Evolutionary conservation across 2,329 filamentous ascomycete species (phyloP).

Genomic region (Eutypella sp.): DNA sequence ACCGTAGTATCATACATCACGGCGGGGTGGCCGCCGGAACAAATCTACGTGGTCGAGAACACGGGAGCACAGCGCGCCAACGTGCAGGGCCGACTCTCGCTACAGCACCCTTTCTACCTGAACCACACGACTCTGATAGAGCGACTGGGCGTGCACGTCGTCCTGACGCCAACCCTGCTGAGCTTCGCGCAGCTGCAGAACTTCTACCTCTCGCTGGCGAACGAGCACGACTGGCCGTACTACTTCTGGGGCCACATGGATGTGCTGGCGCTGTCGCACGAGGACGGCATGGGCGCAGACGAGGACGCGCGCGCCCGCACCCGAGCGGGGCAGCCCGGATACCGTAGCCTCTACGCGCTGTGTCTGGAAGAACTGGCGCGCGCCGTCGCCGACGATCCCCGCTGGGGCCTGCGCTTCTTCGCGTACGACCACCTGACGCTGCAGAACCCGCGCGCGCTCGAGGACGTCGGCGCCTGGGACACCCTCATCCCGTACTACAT

Average conservation of each 20-base stretch:
- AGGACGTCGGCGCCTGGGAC: conserved; percentile 52
- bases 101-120: conserved; percentile 53
- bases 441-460: conserved; percentile 48
- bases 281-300: conserved; percentile 33
- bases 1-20: conserved; percentile 53
- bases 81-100: conserved; percentile 37
- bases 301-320: conserved; percentile 16
- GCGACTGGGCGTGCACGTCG: conserved; percentile 47
- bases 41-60: conserved; percentile 57
- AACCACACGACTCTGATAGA: conserved; percentile 45
- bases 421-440: conserved; percentile 54
- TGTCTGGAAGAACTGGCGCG: conserved; percentile 31
- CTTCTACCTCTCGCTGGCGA: conserved; percentile 43
- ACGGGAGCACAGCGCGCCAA: conserved; percentile 53
- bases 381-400: conserved; percentile 25
- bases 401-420: conserved; percentile 52
- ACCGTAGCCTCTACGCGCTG: conserved; percentile 37
- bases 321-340: conserved; percentile 28
- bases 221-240: conserved; percentile 38
- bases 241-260: conserved; percentile 58
- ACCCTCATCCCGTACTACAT: conserved; percentile 53
- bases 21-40: conserved; percentile 49
- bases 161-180: conserved; percentile 47
- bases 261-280: conserved; percentile 40
- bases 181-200: conserved; percentile 53